A percentile compares a stretch with the other conserved stretches of the same genome.
Conservation (phyloP, 2,329 filamentous ascomycete species). For the Leptosphaerulina australis region DNA sequence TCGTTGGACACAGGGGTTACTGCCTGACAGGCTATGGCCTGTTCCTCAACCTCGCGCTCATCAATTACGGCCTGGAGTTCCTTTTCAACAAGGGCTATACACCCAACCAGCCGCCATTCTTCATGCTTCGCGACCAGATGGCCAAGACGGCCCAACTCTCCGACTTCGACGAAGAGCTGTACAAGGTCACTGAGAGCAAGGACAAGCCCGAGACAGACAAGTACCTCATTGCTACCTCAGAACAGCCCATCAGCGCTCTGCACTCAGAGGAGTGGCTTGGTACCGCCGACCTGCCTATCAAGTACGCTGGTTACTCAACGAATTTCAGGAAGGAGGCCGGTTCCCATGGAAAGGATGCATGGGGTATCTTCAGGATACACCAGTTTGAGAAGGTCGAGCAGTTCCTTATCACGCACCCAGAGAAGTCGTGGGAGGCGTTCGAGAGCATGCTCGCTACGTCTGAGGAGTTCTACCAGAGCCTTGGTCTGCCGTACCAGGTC, state of each 20-base stretch:
- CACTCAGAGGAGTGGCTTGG: slow-evolving; percentile 94
- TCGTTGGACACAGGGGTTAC: slow-evolving; percentile 93
- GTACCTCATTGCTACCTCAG: slow-evolving; percentile 75
- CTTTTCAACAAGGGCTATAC: slow-evolving; percentile 80
- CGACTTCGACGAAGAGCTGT: slow-evolving; percentile 96
- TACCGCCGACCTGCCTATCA: slow-evolving; percentile 84
- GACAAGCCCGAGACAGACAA: slow-evolving; percentile 85
- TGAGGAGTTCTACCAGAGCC: slow-evolving; percentile 92
- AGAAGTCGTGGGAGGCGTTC: slow-evolving; percentile 86
- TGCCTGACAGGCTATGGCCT: slow-evolving; percentile 89
- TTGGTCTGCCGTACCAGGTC: slow-evolving; percentile 87
- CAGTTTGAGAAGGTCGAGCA: slow-evolving; percentile 78
- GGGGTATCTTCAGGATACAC: slow-evolving; percentile 97
- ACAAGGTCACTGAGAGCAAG: slow-evolving; percentile 87
- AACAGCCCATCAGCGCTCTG: slow-evolving; percentile 92
- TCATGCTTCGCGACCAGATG: slow-evolving; percentile 96
- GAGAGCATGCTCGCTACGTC: slow-evolving; percentile 90
- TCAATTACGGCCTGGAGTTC: slow-evolving; percentile 95
- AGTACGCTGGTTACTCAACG: slow-evolving; percentile 85
- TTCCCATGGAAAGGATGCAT: slow-evolving; percentile 88
- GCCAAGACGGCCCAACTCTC: slow-evolving; percentile 97
- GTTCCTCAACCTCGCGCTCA: slow-evolving; percentile 87
- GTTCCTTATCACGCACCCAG: slow-evolving; percentile 69
- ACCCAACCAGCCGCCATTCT: slow-evolving; percentile 63
- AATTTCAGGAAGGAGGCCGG: slow-evolving; percentile 97